phyloP scores from a whole-genome alignment of 1,284 basidiomycete genomes.

The Polyporus tsugae region DNA sequence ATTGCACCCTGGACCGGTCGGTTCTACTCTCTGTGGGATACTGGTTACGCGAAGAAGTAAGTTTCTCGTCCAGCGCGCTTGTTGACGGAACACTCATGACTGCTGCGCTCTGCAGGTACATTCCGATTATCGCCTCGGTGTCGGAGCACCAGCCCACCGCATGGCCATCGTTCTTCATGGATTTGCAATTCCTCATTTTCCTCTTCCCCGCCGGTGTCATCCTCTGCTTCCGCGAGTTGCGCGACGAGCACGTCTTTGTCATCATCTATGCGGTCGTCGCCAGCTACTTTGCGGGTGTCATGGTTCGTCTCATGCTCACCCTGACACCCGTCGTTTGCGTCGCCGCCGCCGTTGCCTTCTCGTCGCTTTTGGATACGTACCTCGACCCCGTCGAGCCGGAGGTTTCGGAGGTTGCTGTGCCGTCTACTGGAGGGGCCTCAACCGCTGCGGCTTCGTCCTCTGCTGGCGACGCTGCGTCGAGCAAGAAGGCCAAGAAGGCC shows the following conservation, averaged over 20 bases:
- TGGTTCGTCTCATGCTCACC: constrained; percentile 97
- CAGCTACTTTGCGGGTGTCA: constrained; percentile 99
- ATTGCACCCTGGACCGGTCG: constrained; percentile 99
- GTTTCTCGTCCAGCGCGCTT: constrained; percentile 15
- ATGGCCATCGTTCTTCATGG: constrained; percentile 99
- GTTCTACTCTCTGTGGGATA: constrained; percentile 99
- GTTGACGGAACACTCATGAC: constrained; percentile 21
- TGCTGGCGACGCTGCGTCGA: constrained; percentile 50
- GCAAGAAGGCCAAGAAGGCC: constrained; percentile 62
- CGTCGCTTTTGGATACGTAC: constrained; percentile 90
- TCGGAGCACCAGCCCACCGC: constrained; percentile 99
- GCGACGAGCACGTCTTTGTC: constrained; percentile 98
- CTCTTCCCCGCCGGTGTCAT: constrained; percentile 97
- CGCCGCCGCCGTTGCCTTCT: constrained; percentile 90
- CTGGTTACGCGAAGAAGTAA: constrained; percentile 96
- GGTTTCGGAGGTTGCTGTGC: constrained; percentile 42
- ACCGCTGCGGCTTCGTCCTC: constrained; percentile 39
- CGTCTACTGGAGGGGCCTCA: constrained; percentile 36
- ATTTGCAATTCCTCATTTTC: constrained; percentile 97
- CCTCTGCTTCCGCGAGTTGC: constrained; percentile 92
- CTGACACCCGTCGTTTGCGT: constrained; percentile 95
- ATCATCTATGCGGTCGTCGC: constrained; percentile 98
- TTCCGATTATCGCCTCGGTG: constrained; percentile 98
- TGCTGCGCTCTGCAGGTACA: constrained; percentile 64
- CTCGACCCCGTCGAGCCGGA: constrained; percentile 78